Evolutionary conservation across 2,329 filamentous ascomycete genomes (phyloP), one percentile per base, ranked within the genome.

Genomic region (Emmonsiellopsis sp.): DNA sequence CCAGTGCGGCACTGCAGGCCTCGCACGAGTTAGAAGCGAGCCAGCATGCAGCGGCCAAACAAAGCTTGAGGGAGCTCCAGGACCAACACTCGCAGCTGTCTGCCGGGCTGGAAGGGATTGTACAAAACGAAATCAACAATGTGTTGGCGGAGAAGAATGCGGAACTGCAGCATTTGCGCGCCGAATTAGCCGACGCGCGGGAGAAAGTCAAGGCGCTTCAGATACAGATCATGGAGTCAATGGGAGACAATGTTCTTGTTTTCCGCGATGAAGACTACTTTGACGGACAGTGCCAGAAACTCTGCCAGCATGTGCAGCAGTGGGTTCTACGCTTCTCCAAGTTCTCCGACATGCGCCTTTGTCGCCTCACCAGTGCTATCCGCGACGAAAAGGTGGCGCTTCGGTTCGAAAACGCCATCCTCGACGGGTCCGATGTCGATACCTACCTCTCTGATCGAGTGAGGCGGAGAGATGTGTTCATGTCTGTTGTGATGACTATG

Each of bases 401-500:
- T 69, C 85, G 92, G 42, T 84, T 98, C 47, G 93, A 97, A 74
- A 96, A 96, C 69, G 84, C 89, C 56, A 84, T 98, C 52, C 80
- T 98, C 31, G 94, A 98, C 71, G 93, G 92, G 57, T 89, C 89
- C 45, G 91, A 97, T 66, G 90, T 95, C 58, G 90, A 97, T 70
- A 76, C 78, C 54, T 93, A 95, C 65, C 84, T 98, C 48, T 81
- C 81, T 60, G 92, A 98, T 68, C 87, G 94, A 40, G 86, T 96
- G 52, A 85, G 82, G 64, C 85, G 93, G 56, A 84, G 92, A 56
- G 92, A 97, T 68, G 85, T 97, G 55, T 96, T 98, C 78, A 96
- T 97, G 89, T 93, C 90, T 39, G 90, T 98, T 70, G 88, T 92
- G 53, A 97, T 97, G 91, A 93, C 87, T 57, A 96, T 98, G 90